phyloP scores from a whole-genome alignment of 2,329 filamentous ascomycete genomes.

The Hypocreales sp. region DNA sequence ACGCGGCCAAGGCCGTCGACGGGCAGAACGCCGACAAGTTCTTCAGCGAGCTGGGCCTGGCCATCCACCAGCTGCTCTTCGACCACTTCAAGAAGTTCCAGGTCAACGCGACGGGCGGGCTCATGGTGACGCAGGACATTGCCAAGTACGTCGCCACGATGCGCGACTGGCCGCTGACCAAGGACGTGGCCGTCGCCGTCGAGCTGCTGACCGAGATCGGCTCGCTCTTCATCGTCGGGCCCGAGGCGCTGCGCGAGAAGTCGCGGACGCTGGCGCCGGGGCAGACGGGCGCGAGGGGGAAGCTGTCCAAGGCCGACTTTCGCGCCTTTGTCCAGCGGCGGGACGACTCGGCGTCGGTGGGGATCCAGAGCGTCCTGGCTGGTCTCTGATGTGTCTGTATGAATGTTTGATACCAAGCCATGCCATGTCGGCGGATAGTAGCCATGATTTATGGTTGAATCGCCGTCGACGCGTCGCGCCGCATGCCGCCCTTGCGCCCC shows the following conservation, averaged over 20 bases:
- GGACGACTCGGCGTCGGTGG: constrained; percentile 68
- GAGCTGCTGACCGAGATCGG: constrained; percentile 88
- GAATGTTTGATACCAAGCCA: constrained; percentile 2
- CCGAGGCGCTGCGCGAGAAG: constrained; percentile 60
- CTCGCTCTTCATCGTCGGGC: constrained; percentile 86
- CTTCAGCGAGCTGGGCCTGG: constrained; percentile 68
- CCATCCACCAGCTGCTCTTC: constrained; percentile 63
- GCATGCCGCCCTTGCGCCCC: constrained; percentile 14
- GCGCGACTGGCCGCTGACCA: constrained; percentile 62
- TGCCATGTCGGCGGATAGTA: not conserved
- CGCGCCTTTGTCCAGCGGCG: constrained; percentile 72
- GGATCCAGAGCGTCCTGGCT: constrained; percentile 70
- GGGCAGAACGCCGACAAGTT: constrained; percentile 74
- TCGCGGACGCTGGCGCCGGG: constrained; percentile 39
- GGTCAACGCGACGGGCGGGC: constrained; percentile 80
- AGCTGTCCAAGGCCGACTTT: constrained; percentile 53
- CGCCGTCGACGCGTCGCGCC: constrained; percentile 11
- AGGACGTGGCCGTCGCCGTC: constrained; percentile 52
- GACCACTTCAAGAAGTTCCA: constrained; percentile 91
- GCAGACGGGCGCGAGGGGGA: constrained; percentile 29
- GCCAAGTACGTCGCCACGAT: constrained; percentile 82
- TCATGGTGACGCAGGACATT: constrained; percentile 94
- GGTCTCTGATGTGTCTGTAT: constrained; percentile 26
- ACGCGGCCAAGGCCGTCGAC: constrained; percentile 55
- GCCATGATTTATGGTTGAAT: not conserved